These are phyloP conservation scores for Annona cherimola DNA, from an alignment of 164 flowering plant genomes.

Conservation along the genomic window DNA sequence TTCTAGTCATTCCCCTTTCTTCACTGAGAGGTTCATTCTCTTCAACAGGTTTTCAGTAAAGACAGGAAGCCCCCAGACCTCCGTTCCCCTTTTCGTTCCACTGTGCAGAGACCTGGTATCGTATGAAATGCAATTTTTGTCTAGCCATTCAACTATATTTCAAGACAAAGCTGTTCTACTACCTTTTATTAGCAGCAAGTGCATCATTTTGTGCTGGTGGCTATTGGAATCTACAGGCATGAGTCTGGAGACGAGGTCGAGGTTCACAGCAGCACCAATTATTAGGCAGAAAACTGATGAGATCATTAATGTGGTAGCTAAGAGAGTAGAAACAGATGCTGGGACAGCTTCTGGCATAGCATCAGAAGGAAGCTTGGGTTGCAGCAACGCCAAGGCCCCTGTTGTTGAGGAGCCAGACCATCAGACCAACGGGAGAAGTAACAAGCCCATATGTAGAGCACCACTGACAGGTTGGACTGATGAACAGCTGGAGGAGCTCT, in stretches of 20 bases:
- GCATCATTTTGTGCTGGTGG: background rate
- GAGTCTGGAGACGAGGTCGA: constrained; percentile 5
- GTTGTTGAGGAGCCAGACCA: constrained; percentile 5
- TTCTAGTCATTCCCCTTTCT: too few relatives aligned
- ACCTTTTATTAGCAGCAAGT: background rate
- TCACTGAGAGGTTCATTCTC: background rate
- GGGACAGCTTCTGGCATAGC: constrained; percentile 6
- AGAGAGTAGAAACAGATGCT: constrained; percentile 1
- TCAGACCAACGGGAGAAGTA: constrained; percentile 13
- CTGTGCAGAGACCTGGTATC: constrained; percentile 18
- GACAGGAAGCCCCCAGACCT: constrained; percentile 29
- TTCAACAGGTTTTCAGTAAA: constrained; percentile 49
- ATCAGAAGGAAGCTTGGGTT: constrained; percentile 3
- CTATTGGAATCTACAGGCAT: constrained; percentile 11
- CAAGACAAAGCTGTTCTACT: background rate
- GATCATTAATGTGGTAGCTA: constrained; percentile 13
- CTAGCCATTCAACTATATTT: background rate
- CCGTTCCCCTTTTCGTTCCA: constrained; percentile 9
- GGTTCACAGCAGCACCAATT: constrained; percentile 6
- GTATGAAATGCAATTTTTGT: constrained; percentile 14
- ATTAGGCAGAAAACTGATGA: constrained; percentile 17
- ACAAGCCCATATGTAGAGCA: constrained; percentile 11
- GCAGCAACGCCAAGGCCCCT: constrained; percentile 12
- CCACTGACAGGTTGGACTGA: constrained; percentile 67
- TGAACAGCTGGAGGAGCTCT: constrained; percentile 64